Conservation (phyloP, 1,139 yeast genomes). For the Williopsis jadinii region DNA sequence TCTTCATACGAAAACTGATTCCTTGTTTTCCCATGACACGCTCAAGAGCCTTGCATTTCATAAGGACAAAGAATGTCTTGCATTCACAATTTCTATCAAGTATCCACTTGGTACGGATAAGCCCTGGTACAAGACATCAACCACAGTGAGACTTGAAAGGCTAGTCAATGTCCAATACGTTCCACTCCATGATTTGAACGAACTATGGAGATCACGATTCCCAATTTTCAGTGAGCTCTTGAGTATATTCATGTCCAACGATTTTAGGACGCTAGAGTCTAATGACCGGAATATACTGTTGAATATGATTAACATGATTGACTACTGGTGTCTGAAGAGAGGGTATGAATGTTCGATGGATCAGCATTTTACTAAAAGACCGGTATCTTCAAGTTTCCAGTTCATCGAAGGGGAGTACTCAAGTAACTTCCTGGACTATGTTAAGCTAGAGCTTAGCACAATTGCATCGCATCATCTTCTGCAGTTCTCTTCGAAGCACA, state of each 20-base stretch:
- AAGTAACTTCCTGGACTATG: slow-evolving; percentile 6
- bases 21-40: slow-evolving; percentile 5
- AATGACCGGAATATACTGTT: slow-evolving; percentile 8
- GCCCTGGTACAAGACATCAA: slow-evolving; percentile 13
- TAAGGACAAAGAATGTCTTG: slow-evolving; percentile 4
- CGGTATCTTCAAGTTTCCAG: neutral
- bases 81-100: slow-evolving; percentile 13
- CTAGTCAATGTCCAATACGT: slow-evolving; percentile 12
- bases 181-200: slow-evolving; percentile 16
- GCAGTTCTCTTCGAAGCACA: neutral
- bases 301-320: slow-evolving; percentile 14
- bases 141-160: slow-evolving; percentile 9
- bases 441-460: slow-evolving; percentile 16
- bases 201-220: slow-evolving; percentile 16
- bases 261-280: slow-evolving; percentile 3
- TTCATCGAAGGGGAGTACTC: neutral
- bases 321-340: slow-evolving; percentile 17
- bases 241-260: slow-evolving; percentile 12
- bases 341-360: slow-evolving; percentile 16
- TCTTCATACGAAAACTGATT: neutral
- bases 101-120: slow-evolving; percentile 8
- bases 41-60: slow-evolving; percentile 6
- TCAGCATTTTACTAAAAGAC: slow-evolving; percentile 9
- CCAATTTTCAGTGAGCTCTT: slow-evolving; percentile 15
- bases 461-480: slow-evolving; percentile 23